Evolutionary conservation across 2,329 filamentous ascomycete genomes (phyloP).

Genomic region (Teratosphaeria nubilosa): DNA sequence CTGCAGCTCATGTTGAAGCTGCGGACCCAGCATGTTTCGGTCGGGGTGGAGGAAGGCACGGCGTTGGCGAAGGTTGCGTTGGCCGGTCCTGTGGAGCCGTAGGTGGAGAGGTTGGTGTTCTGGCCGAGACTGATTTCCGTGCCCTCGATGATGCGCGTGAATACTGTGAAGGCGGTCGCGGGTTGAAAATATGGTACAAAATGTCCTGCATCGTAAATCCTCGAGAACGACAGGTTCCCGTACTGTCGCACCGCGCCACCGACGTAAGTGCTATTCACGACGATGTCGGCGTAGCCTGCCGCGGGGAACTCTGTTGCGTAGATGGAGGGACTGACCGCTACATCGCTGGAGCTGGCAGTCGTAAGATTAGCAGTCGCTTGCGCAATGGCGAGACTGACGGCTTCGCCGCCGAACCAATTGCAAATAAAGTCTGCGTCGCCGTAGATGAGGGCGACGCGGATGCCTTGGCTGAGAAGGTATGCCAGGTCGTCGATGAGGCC

Average conservation of each 20-base stretch:
- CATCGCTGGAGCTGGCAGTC: not conserved
- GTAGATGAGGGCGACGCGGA: constrained; percentile 49
- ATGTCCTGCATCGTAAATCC: constrained; percentile 45
- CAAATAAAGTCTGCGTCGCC: constrained; percentile 47
- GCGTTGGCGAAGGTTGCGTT: constrained; percentile 49
- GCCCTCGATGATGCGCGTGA: constrained; percentile 42
- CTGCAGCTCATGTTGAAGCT: constrained; percentile 43
- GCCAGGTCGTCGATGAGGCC: constrained; percentile 32
- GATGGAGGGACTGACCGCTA: not conserved
- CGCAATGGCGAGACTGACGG: constrained; percentile 52
- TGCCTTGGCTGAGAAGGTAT: constrained; percentile 31
- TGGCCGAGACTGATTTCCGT: constrained; percentile 40
- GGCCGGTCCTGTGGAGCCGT: constrained; percentile 47
- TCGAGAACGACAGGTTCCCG: constrained; percentile 51
- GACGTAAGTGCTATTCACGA: constrained; percentile 57
- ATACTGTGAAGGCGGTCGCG: constrained; percentile 44
- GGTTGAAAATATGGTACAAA: constrained; percentile 43
- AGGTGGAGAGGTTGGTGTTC: constrained; percentile 32
- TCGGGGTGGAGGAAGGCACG: constrained; percentile 35
- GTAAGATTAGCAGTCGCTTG: constrained; percentile 11
- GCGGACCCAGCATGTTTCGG: constrained; percentile 52
- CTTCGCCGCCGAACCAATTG: constrained; percentile 65
- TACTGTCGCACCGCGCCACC: constrained; percentile 67
- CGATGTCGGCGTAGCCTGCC: constrained; percentile 63
- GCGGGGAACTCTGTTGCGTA: constrained; percentile 49